Percentiles rank a stretch among this genome's conserved stretches.
Conservation (phyloP, 2,329 filamentous ascomycete genomes). For the Aspergillus ochraceus region DNA sequence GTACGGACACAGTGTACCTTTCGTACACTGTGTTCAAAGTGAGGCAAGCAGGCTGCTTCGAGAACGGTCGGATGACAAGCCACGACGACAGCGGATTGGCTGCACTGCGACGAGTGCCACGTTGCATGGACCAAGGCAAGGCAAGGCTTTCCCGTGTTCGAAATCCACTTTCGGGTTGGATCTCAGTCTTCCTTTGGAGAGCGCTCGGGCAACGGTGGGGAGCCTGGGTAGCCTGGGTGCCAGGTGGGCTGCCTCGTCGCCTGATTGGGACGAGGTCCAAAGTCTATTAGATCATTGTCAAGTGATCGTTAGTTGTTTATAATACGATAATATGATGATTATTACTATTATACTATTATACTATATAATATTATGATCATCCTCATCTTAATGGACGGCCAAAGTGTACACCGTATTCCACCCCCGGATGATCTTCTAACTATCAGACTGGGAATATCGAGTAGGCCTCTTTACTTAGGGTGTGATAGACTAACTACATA, state of each 20-base stretch:
- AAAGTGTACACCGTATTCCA: too few relatives aligned
- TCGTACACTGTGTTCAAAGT: slow-evolving; percentile 16
- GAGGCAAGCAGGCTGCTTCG: slow-evolving; percentile 26
- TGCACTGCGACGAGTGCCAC: slow-evolving; percentile 14
- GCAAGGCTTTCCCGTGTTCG: slow-evolving; percentile 1
- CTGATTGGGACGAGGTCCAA: not conserved
- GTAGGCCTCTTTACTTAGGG: too few relatives aligned
- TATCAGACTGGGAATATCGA: too few relatives aligned
- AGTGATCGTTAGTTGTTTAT: not conserved
- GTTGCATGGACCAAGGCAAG: slow-evolving; percentile 7
- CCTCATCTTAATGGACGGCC: too few relatives aligned
- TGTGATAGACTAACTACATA: too few relatives aligned
- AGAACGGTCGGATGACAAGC: slow-evolving; percentile 24
- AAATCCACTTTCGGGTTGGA: not conserved
- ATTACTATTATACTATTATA: too few relatives aligned
- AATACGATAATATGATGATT: too few relatives aligned
- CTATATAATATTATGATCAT: too few relatives aligned
- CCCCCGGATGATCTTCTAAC: too few relatives aligned
- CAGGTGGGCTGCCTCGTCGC: not conserved
- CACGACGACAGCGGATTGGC: slow-evolving; percentile 14
- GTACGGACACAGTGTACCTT: too few relatives aligned
- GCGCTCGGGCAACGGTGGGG: not conserved
- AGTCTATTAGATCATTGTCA: not conserved
- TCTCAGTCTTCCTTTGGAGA: not conserved
- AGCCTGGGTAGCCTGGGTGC: too few relatives aligned